Evolutionary conservation across 1,284 basidiomycete genomes (phyloP).

Genomic region (Microbotryum intermedium): DNA sequence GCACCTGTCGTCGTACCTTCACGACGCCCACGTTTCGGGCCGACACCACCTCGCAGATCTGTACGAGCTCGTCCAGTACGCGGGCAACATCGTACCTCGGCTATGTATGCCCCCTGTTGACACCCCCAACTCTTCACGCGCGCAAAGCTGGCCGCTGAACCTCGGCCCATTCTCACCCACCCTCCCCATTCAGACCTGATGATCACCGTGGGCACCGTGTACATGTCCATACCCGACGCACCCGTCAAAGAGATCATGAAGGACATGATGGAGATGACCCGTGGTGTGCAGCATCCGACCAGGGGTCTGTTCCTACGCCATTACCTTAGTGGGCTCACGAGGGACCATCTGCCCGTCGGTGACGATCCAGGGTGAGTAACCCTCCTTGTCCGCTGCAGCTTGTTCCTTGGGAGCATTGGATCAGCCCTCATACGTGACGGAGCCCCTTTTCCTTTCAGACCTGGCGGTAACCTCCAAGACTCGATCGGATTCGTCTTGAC

Average conservation of each 20-base stretch:
- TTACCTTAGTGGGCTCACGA: conserved; percentile 88
- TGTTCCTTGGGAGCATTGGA: background rate
- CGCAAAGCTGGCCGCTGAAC: conserved; percentile 39
- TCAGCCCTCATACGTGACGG: background rate
- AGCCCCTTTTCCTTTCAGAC: conserved; percentile 45
- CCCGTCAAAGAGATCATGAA: conserved; percentile 98
- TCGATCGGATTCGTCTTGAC: conserved; percentile 88
- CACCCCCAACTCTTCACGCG: no score
- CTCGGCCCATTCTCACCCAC: background rate
- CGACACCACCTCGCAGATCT: conserved; percentile 90
- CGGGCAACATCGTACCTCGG: conserved; percentile 79
- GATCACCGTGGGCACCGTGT: conserved; percentile 95
- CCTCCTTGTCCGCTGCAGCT: background rate
- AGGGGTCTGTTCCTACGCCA: conserved; percentile 85
- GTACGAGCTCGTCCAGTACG: conserved; percentile 95
- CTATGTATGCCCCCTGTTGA: conserved; percentile 11
- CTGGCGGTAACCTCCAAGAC: conserved; percentile 77
- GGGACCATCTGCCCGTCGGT: conserved; percentile 85
- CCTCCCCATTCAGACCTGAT: conserved; percentile 60
- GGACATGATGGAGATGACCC: conserved; percentile 98
- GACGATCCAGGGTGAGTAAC: conserved; percentile 61
- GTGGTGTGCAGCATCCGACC: conserved; percentile 87
- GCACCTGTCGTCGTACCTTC: conserved; percentile 71
- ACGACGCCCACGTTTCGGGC: conserved; percentile 79
- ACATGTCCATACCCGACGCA: conserved; percentile 91